These are phyloP conservation scores for Fusarium robinianum DNA, from an alignment of 2,329 filamentous ascomycete genomes.

Conservation along the genomic window DNA sequence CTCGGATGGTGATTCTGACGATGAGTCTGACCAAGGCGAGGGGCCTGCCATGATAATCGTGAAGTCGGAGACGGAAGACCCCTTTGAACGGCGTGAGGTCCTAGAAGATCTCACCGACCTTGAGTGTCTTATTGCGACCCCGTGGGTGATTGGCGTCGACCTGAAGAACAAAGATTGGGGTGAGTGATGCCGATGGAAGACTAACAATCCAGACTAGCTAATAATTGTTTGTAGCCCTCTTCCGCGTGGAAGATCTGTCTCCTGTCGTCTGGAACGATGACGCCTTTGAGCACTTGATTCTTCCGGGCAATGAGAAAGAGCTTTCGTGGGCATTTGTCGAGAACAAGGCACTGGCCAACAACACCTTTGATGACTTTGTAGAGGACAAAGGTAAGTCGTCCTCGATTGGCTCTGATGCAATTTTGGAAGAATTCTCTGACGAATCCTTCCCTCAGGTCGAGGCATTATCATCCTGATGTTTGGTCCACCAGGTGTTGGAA, in stretches of 20 bases:
- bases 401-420: neutral
- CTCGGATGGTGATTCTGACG: no score
- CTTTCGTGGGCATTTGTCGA: constrained; percentile 46
- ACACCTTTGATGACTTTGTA: constrained; percentile 43
- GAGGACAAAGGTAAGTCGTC: constrained; percentile 35
- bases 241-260: neutral
- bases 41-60: neutral
- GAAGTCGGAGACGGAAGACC: neutral
- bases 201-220: fast-evolving
- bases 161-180: constrained; percentile 41
- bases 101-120: constrained; percentile 40
- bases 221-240: neutral
- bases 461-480: constrained; percentile 52
- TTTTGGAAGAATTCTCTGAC: no score
- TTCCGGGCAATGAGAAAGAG: constrained; percentile 45
- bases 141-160: constrained; percentile 46
- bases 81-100: constrained; percentile 27
- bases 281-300: constrained; percentile 44
- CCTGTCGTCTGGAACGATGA: constrained; percentile 41
- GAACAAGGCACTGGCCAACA: constrained; percentile 38
- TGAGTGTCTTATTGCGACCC: constrained; percentile 42
- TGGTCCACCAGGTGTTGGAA: constrained; percentile 52
- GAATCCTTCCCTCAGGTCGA: no score
- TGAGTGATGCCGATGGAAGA: no score
- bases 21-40: no score